Base-by-base conservation (phyloP, 192 early-diverging fungal species). In the Thoreauomyces humboldtii region DNA sequence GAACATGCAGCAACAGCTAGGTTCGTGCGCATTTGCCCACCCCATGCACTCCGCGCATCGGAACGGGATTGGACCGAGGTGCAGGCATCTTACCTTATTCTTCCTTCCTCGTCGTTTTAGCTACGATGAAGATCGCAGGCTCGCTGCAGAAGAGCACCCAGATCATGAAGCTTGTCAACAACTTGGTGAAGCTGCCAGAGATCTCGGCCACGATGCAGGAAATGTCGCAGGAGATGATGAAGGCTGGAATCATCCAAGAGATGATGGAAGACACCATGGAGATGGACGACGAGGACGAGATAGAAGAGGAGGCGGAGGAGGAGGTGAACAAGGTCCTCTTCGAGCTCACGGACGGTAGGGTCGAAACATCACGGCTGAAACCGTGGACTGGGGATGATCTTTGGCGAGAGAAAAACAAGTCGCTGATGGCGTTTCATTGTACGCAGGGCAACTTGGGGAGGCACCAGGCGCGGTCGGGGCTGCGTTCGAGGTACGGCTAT, bases 181-280 rank as follows among this genome's bases (percentile, higher is more conserved):
- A 78, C 61, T 73, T 98, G 15, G 81, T 94, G 65, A 86, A 87
- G 62, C 69, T 98, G 36, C 94, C 93, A 28, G 86, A 93, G 76
- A 84, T 98, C 35, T 83, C 88, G 45, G 63, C 80, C 25, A 80
- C 85, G 14, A 90, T 98, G 86, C 88, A 89, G 68, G 92, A 97
- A 78, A 88, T 98, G 88, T 86, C 88, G 9, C 87, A 76, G 80
- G 96, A 98, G 73, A 96, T 98, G 96, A 94, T 91, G 76, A 96
- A 90, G 83, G 92, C 96, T 1, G 94, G 94, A 17, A 84, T 98
- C 60, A 95, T 98, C 54, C 88, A 92, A 69, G 96, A 98, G 72
- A 97, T 96, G 92, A 83, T 96, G 45, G 81, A 88, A 56, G 94
- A 96, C 68, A 84, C 89, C 51, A 82, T 98, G 63, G 94, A 94